Evolutionary conservation across 2,329 filamentous ascomycete genomes (phyloP).

Genomic region (Aspergillus pseudoviridinutans): DNA sequence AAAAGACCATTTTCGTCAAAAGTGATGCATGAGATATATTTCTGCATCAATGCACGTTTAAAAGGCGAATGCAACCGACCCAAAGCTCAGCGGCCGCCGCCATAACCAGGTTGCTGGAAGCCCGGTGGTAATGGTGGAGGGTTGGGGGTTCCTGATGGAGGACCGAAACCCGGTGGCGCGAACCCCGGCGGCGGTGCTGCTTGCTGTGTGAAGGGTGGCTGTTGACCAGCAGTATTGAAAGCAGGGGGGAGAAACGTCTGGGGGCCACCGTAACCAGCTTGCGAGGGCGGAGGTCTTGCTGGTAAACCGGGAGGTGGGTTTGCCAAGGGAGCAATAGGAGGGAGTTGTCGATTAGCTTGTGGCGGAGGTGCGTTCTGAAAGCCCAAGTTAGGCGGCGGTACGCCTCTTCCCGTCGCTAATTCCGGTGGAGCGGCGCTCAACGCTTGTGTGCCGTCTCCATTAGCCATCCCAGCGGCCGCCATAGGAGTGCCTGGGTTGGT

Average conservation of each 20-base stretch:
- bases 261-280: conserved; percentile 64
- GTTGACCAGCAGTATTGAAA: conserved; percentile 32
- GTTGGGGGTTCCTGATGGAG: conserved; percentile 24
- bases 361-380: conserved; percentile 43
- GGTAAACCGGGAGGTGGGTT: conserved; percentile 54
- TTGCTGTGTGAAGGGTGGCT: conserved; percentile 29
- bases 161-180: conserved; percentile 47
- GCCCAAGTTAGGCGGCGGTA: conserved; percentile 36
- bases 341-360: conserved; percentile 50
- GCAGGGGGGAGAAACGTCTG: conserved; percentile 39
- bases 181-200: conserved; percentile 50
- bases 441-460: conserved; percentile 36
- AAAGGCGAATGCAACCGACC: not conserved
- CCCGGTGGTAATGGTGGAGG: conserved; percentile 38
- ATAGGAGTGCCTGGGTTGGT: conserved; percentile 47
- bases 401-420: conserved; percentile 38
- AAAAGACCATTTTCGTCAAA: not conserved
- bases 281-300: conserved; percentile 65
- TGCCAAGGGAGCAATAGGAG: conserved; percentile 49
- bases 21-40: not conserved
- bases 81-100: conserved; percentile 30
- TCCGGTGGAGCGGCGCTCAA: conserved; percentile 31
- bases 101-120: conserved; percentile 40
- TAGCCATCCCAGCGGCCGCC: conserved; percentile 44
- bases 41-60: not conserved